Conservation (phyloP, 164 flowering plant genomes). For the Piper longum region DNA sequence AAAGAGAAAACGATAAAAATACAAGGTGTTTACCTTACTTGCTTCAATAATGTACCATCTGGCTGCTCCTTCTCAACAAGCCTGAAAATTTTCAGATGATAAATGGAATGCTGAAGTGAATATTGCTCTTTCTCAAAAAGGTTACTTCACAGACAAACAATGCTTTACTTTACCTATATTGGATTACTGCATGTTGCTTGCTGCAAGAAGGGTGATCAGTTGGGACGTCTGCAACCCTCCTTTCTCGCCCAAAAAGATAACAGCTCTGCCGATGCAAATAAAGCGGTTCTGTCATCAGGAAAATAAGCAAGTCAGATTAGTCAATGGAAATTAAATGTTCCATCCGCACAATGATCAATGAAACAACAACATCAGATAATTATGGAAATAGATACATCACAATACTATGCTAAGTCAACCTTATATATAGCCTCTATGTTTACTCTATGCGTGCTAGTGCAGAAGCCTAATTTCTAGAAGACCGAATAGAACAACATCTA, state of each 20-base stretch:
- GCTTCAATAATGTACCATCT: conserved; percentile 63
- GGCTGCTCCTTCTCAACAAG: conserved; percentile 78
- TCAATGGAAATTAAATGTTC: no score
- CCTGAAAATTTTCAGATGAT: conserved; percentile 25
- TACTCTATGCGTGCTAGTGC: no score
- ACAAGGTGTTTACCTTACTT: conserved; percentile 40
- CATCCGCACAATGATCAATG: no score
- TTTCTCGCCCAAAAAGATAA: conserved; percentile 95
- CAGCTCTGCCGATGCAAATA: conserved; percentile 90
- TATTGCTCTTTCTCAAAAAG: neutral
- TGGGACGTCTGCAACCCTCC: conserved; percentile 91
- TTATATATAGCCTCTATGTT: no score
- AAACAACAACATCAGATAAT: no score
- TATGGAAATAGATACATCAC: no score
- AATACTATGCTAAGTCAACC: no score
- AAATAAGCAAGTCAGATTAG: neutral
- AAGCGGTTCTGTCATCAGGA: conserved; percentile 57
- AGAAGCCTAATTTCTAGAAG: no score
- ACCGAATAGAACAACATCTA: no score
- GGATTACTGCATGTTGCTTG: conserved; percentile 96
- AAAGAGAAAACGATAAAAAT: neutral
- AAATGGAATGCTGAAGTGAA: neutral
- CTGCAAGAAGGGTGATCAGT: conserved; percentile 99
- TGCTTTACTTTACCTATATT: conserved; percentile 38
- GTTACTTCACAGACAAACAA: neutral